phyloP scores from a whole-genome alignment of 106 monocot species.

The Dendrobium chrysotoxum region DNA sequence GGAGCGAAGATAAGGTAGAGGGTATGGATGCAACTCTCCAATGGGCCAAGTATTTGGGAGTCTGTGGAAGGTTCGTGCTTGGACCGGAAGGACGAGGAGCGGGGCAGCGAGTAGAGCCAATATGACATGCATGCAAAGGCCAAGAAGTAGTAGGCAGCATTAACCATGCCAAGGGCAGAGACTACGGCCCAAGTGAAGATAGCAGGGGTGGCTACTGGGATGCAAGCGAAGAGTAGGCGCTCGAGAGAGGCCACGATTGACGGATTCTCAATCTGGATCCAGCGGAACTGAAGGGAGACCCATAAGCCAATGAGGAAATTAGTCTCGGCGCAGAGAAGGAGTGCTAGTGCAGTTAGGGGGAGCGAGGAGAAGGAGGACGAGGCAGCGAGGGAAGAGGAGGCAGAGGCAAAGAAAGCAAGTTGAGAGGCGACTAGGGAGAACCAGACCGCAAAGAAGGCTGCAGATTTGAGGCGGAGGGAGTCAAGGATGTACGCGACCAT shows the following conservation, averaged over 20 bases:
- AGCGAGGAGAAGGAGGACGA: constrained; percentile 28
- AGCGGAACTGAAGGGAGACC: constrained; percentile 80
- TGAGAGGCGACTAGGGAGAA: constrained; percentile 56
- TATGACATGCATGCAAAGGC: constrained; percentile 66
- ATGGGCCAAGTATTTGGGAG: constrained; percentile 54
- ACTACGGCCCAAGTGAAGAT: constrained; percentile 79
- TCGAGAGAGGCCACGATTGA: constrained; percentile 59
- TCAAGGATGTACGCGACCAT: constrained; percentile 75
- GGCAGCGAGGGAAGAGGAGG: constrained; percentile 25
- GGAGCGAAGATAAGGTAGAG: constrained; percentile 80
- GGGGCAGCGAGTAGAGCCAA: constrained; percentile 83
- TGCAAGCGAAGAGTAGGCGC: constrained; percentile 75
- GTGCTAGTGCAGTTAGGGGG: constrained; percentile 43
- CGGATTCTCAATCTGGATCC: constrained; percentile 82
- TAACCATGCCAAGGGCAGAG: constrained; percentile 66
- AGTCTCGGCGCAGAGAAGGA: constrained; percentile 57
- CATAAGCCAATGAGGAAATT: constrained; percentile 81
- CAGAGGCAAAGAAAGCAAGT: constrained; percentile 71
- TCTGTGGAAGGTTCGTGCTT: constrained; percentile 34
- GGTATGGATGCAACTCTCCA: constrained; percentile 82
- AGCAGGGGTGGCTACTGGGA: constrained; percentile 59
- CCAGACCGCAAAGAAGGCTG: constrained; percentile 79
- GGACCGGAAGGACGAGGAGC: constrained; percentile 45
- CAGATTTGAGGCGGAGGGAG: constrained; percentile 45
- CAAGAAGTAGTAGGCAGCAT: constrained; percentile 61